Evolutionary conservation across 2,329 filamentous ascomycete genomes (phyloP).

Genomic region (Fusarium neocosmosporiellum): DNA sequence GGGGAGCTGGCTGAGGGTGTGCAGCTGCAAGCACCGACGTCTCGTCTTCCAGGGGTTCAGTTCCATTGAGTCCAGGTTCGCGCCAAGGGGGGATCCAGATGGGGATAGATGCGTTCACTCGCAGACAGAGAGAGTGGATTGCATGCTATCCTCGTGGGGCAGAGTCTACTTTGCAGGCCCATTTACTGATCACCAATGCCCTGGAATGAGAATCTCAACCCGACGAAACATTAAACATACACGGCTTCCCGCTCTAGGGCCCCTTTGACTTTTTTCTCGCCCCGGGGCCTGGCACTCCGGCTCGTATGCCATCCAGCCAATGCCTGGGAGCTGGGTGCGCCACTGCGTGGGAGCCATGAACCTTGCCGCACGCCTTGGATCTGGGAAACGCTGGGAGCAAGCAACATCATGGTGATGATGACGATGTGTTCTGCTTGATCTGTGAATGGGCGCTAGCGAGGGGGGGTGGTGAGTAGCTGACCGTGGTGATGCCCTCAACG

Average conservation of each 20-base stretch:
- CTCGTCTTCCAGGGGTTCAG: background rate
- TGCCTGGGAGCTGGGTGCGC: background rate
- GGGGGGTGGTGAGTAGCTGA: background rate
- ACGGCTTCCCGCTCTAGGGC: background rate
- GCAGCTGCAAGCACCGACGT: background rate
- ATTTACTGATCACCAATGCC: too few relatives aligned
- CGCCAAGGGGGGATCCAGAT: background rate
- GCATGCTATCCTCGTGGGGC: too few relatives aligned
- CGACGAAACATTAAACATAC: background rate
- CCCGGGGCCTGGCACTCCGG: background rate
- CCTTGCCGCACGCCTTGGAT: background rate
- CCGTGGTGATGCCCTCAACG: background rate
- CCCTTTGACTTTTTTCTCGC: background rate
- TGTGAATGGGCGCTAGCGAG: background rate
- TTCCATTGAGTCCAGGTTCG: background rate
- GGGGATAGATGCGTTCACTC: background rate
- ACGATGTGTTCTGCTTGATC: background rate
- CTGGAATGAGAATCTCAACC: background rate
- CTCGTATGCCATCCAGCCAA: background rate
- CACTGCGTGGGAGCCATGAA: constrained; percentile 16
- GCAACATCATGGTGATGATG: constrained; percentile 1
- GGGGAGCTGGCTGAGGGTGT: background rate
- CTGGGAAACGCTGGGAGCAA: too few relatives aligned
- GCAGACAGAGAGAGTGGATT: background rate
- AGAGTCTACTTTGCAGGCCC: too few relatives aligned